Evolutionary conservation across 306 rosid genomes (phyloP).

Genomic region (Vigna radiata): DNA sequence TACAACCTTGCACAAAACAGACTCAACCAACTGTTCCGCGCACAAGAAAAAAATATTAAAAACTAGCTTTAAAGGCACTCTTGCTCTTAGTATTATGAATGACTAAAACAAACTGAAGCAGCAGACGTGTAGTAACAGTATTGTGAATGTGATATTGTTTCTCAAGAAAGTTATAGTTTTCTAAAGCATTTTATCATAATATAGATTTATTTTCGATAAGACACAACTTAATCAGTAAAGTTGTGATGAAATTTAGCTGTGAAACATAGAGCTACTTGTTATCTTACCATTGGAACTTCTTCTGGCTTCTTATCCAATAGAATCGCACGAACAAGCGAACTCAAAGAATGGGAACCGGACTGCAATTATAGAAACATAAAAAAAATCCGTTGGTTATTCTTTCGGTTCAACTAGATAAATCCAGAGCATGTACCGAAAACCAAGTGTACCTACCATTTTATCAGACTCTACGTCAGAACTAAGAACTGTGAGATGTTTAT

Average conservation of each 20-base stretch:
- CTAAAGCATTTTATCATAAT: slow-evolving; percentile 4
- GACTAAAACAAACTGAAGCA: background rate
- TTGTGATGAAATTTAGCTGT: slow-evolving; percentile 27
- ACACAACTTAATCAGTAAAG: background rate
- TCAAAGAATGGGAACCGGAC: slow-evolving; percentile 72
- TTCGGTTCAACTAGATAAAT: slow-evolving; percentile 36
- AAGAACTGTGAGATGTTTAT: slow-evolving; percentile 54
- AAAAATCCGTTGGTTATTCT: slow-evolving; percentile 13
- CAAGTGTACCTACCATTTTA: slow-evolving; percentile 82
- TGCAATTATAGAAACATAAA: slow-evolving; percentile 48
- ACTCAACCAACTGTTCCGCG: slow-evolving; percentile 84
- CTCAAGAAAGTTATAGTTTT: background rate
- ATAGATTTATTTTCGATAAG: background rate
- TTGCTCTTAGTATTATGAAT: slow-evolving; percentile 4
- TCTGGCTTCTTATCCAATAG: slow-evolving; percentile 87
- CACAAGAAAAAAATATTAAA: slow-evolving; percentile 45
- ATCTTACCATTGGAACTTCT: slow-evolving; percentile 83
- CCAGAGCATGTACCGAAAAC: slow-evolving; percentile 37
- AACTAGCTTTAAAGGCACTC: slow-evolving; percentile 31
- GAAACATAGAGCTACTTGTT: slow-evolving; percentile 26
- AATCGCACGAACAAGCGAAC: slow-evolving; percentile 72
- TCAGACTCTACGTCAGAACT: slow-evolving; percentile 62
- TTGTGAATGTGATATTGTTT: background rate
- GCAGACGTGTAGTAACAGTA: background rate
- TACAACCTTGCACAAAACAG: slow-evolving; percentile 82